A percentile compares a stretch with the other conserved stretches of the same genome.
phyloP scores from a whole-genome alignment of 768 basidiomycete genomes.

The Podaxis mareebaensis region DNA sequence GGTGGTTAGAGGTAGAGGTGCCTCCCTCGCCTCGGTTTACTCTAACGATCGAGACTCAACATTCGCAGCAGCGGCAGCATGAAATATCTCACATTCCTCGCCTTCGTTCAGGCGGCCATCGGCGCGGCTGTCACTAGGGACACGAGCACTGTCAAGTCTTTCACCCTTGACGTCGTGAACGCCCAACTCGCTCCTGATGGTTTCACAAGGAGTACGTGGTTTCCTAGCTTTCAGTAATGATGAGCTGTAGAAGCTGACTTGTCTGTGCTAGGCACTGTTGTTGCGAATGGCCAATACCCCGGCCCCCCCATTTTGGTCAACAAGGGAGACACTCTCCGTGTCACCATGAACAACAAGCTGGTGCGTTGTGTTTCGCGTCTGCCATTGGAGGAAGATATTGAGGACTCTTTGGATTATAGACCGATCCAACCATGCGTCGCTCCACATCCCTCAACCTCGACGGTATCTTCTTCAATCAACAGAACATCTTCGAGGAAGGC shows the following conservation, averaged over 20 bases:
- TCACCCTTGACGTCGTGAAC: slow-evolving; percentile 40
- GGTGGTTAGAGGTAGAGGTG: neutral
- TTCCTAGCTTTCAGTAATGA: neutral
- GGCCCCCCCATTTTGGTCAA: slow-evolving; percentile 30
- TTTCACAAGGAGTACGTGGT: slow-evolving; percentile 23
- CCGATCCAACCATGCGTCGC: slow-evolving; percentile 49
- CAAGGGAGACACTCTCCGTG: slow-evolving; percentile 23
- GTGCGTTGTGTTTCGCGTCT: slow-evolving; percentile 29
- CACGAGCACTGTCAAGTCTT: slow-evolving; percentile 6
- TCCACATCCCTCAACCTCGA: slow-evolving; percentile 39
- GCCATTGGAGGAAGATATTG: neutral
- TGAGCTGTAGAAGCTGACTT: neutral
- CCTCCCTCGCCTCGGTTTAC: slow-evolving; percentile 3
- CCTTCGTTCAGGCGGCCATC: slow-evolving; percentile 22
- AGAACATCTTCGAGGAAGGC: slow-evolving; percentile 18
- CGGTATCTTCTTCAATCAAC: slow-evolving; percentile 31
- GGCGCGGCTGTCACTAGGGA: slow-evolving; percentile 22
- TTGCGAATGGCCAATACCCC: slow-evolving; percentile 30
- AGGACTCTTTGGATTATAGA: slow-evolving; percentile 24
- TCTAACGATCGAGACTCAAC: slow-evolving; percentile 10
- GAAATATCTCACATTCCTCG: slow-evolving; percentile 13
- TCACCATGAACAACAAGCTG: slow-evolving; percentile 1
- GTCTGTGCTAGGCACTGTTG: slow-evolving; percentile 22
- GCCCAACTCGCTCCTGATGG: slow-evolving; percentile 44
- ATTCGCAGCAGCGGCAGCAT: neutral